Evolutionary conservation across 2,329 filamentous ascomycete genomes (phyloP).

Genomic region (Geosmithia morbida): DNA sequence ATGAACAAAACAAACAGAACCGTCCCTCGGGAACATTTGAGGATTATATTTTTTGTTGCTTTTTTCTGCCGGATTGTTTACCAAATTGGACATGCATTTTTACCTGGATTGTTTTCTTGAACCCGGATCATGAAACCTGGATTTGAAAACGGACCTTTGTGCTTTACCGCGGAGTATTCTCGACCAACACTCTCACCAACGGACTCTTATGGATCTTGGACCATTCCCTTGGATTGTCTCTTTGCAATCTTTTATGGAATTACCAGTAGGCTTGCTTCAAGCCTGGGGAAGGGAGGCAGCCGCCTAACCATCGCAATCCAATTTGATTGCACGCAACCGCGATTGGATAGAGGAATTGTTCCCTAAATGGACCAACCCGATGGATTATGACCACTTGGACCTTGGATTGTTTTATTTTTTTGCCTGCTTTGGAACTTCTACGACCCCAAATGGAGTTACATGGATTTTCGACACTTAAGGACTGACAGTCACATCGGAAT

Average conservation of each 20-base stretch:
- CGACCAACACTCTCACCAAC: background rate
- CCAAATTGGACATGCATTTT: background rate
- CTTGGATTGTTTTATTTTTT: background rate
- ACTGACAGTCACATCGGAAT: no score
- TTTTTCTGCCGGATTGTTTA: background rate
- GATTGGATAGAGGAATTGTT: conserved; percentile 4
- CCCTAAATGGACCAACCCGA: conserved; percentile 3
- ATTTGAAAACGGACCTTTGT: background rate
- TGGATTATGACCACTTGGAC: background rate
- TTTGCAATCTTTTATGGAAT: background rate
- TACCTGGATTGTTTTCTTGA: background rate
- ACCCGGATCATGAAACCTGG: background rate
- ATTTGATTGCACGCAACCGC: conserved; percentile 20
- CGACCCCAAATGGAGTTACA: background rate
- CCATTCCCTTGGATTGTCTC: background rate
- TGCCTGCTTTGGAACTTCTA: background rate
- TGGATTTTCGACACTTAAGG: no score
- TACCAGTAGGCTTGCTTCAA: background rate
- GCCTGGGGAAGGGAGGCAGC: background rate
- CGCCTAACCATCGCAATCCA: conserved; percentile 11
- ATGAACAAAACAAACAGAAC: background rate
- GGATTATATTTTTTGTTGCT: background rate
- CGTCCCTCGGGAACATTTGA: background rate
- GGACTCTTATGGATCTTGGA: background rate
- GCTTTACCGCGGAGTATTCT: background rate